Percentiles rank a stretch among this genome's conserved stretches.
Evolutionary conservation across 2,329 filamentous ascomycete species (phyloP).

Genomic region (Ascochyta pisi): DNA sequence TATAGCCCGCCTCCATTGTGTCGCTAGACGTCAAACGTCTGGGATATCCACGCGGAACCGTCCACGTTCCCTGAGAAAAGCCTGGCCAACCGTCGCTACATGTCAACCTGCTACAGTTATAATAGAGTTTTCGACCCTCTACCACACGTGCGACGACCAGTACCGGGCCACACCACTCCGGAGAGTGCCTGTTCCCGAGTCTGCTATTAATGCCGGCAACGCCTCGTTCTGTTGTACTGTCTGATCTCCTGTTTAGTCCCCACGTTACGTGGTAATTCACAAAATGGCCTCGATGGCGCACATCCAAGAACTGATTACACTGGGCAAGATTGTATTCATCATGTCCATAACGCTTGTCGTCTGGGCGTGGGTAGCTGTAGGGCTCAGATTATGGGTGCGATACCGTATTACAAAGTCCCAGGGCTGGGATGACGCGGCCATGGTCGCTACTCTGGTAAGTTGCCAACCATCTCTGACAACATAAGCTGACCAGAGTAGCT

Average conservation of each 20-base stretch:
- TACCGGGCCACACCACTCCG: slow-evolving; percentile 21
- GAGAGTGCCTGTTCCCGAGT: slow-evolving; percentile 2
- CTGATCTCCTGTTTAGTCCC: slow-evolving; percentile 13
- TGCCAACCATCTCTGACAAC: not conserved
- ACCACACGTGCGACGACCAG: slow-evolving; percentile 16
- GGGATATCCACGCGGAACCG: slow-evolving; percentile 24
- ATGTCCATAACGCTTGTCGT: slow-evolving; percentile 38
- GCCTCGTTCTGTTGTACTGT: slow-evolving; percentile 9
- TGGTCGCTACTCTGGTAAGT: slow-evolving; percentile 39
- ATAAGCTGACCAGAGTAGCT: slow-evolving; percentile 2
- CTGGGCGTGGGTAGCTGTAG: slow-evolving; percentile 38
- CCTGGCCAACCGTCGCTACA: slow-evolving; percentile 19
- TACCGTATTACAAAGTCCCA: slow-evolving; percentile 42
- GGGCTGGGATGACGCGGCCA: slow-evolving; percentile 45
- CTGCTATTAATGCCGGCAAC: slow-evolving; percentile 23
- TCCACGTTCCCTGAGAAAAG: slow-evolving; percentile 17
- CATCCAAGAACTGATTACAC: slow-evolving; percentile 25
- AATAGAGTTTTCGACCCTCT: slow-evolving; percentile 25
- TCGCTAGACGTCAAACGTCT: slow-evolving; percentile 33
- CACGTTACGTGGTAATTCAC: slow-evolving; percentile 14
- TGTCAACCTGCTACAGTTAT: slow-evolving; percentile 2
- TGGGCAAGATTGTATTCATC: slow-evolving; percentile 29
- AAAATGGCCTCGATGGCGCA: slow-evolving; percentile 12
- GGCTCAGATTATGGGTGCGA: slow-evolving; percentile 43
- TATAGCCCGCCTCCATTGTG: slow-evolving; percentile 12